Evolutionary conservation across 2,329 filamentous ascomycete species (phyloP).

Genomic region (Pestalotiopsis sp.): DNA sequence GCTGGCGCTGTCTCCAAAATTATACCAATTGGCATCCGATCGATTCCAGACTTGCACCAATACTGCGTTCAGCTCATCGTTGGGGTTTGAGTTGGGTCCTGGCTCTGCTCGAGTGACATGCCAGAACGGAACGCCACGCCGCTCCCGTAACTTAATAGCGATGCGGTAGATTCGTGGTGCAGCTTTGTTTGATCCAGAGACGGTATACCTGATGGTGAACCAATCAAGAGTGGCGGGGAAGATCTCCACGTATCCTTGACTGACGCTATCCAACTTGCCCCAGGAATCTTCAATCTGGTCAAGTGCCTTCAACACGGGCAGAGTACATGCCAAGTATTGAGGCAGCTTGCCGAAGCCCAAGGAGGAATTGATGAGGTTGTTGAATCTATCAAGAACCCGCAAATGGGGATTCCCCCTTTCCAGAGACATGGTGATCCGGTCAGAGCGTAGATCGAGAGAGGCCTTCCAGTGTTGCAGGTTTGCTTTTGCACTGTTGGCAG

Average conservation of each 20-base stretch:
- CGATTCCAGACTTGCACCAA: conserved; percentile 31
- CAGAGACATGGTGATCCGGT: conserved; percentile 60
- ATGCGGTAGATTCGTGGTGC: conserved; percentile 46
- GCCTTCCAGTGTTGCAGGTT: conserved; percentile 49
- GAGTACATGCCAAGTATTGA: conserved; percentile 58
- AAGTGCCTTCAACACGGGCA: conserved; percentile 66
- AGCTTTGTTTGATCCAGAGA: conserved; percentile 33
- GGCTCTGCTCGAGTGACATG: conserved; percentile 43
- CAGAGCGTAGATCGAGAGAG: conserved; percentile 57
- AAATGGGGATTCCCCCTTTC: conserved; percentile 69
- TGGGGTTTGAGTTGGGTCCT: conserved; percentile 21
- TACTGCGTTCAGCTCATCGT: conserved; percentile 31
- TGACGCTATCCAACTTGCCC: conserved; percentile 41
- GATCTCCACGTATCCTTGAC: conserved; percentile 52
- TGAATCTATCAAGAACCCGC: conserved; percentile 63
- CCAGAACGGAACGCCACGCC: conserved; percentile 55
- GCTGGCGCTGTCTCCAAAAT: conserved; percentile 43
- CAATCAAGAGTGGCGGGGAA: conserved; percentile 59
- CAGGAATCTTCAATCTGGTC: conserved; percentile 62
- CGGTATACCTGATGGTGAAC: conserved; percentile 56
- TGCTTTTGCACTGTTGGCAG: neutral
- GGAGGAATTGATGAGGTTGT: conserved; percentile 43
- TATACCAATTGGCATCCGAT: conserved; percentile 29
- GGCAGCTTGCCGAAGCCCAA: conserved; percentile 56
- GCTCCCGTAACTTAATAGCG: conserved; percentile 52